Base-by-base conservation (phyloP, 495 filamentous ascomycete genomes). In the Astrocystis sublimbata region DNA sequence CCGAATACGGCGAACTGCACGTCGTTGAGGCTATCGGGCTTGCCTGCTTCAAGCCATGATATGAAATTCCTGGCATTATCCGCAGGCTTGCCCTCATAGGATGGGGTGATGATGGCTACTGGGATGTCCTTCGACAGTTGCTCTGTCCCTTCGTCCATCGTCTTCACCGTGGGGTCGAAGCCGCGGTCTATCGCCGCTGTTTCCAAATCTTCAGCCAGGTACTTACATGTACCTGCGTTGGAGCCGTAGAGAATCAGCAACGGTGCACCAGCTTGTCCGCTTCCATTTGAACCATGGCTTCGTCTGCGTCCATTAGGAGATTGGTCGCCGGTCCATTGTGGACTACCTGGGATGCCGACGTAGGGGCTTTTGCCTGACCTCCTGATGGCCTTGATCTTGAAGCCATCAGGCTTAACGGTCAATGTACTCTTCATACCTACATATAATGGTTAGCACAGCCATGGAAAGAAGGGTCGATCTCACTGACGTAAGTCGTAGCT, bases 41-140 rank as follows among this genome's bases (percentile, higher is more conserved):
- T 49, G 1, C 56, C 13, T 47, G 62, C 72, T 41, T 78, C 75
- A 2, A 90, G 65, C 87, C 86, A 90, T 54, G 81, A 74, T 35
- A 88, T 80, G 61, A 90, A 90, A 43, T 85, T 82, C 1, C 75
- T 78, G 0, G 88, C 88, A 52, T 91, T 90, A 62, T 90, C 87
- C 0, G 88, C 81, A 1, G 88, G 87, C 74, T 47, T 88, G 53
- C 88, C 87, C 86, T 70, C 83, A 71, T 65, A 89, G 71, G 70
- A 89, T 81, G 67, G 83, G 73, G 28, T 79, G 85, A 70, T 81
- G 45, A 91, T 78, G 15, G 88, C 72, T 3, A 88, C 77, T 0
- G 87, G 86, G 10, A 81, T 78, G n/a, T 81, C 74, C 50, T 71
- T 83, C 1, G 86, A 82, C 2, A 91, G 70, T 4, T 78, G 83